These are phyloP conservation scores for Wickerhamiella azymoides DNA, from an alignment of 805 yeast genomes.

Conservation along the genomic window DNA sequence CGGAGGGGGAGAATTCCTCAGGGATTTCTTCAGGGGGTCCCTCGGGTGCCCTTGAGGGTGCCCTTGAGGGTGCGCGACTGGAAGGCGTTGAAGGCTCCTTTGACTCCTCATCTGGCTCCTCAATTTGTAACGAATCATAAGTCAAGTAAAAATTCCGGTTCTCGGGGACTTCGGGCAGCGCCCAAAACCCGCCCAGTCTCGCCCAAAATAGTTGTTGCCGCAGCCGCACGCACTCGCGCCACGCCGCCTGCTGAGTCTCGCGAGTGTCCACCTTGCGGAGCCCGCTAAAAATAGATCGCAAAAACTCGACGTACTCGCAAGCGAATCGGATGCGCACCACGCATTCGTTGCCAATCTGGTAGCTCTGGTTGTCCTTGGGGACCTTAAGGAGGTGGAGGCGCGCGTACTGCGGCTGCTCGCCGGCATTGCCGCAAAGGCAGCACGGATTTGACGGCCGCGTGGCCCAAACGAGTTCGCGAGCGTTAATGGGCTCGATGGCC, in stretches of 20 bases:
- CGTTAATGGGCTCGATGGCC: constrained; percentile 73
- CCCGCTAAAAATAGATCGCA: constrained; percentile 47
- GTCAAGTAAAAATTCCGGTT: constrained; percentile 1
- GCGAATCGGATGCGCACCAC: constrained; percentile 63
- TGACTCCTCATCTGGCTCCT: background rate
- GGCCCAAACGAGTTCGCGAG: constrained; percentile 57
- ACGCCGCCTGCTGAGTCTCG: constrained; percentile 32
- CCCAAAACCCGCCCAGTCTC: constrained; percentile 41
- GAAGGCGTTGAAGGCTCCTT: too few relatives aligned
- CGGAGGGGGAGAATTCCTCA: too few relatives aligned
- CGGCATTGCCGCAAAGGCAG: constrained; percentile 67
- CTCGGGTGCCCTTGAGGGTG: too few relatives aligned
- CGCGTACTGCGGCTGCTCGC: constrained; percentile 59
- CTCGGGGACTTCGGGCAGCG: background rate
- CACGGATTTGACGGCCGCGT: constrained; percentile 47
- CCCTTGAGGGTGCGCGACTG: too few relatives aligned
- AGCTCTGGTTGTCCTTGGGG: constrained; percentile 15
- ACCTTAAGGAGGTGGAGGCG: constrained; percentile 54
- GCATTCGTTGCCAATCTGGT: constrained; percentile 69
- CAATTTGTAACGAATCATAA: background rate
- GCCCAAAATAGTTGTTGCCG: constrained; percentile 74
- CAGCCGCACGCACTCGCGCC: constrained; percentile 50
- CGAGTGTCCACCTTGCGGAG: constrained; percentile 45
- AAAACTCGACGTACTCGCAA: constrained; percentile 68
- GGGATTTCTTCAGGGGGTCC: too few relatives aligned